Base-by-base conservation (phyloP, 208 protist genomes). In the Leptomonas pyrrhocoris region DNA sequence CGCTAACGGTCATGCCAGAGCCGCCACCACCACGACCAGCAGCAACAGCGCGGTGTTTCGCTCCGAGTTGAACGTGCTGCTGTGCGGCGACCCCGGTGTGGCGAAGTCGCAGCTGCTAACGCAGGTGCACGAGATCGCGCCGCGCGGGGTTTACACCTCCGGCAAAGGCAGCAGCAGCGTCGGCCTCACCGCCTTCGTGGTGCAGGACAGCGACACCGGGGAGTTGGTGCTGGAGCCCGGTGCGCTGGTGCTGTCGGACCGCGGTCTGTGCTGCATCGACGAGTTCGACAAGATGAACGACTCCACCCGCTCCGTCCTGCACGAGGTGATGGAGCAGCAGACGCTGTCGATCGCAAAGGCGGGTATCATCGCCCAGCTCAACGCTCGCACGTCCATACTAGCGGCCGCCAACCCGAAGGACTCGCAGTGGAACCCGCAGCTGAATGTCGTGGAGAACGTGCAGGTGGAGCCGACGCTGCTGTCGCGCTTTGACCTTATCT, bases 271-370 rank as follows among this genome's bases (percentile, higher is more conserved):
- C 84, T 99, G 99, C 87, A 99, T 99, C 59, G 99, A 99, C 77
- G 99, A 99, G 86, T 99, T 99, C 84, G 99, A 99, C 82, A 99
- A 99, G 85, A 99, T 99, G 98, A 94, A 89, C 73, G 98, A 99
- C 48, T 77, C 88, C 11, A 99, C 98, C 2, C 89, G 99, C 30
- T 98, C 97, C 0, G 97, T 99, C 61, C 84, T 99, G 43, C 99
- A 99, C 79, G 99, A 99, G 86, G 99, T 96, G 21, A 99, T 99
- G 98, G 99, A 99, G 86, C 99, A 99, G 89, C 98, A 99, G 81
- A 99, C 99, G 28, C 90, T 99, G 2, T 99, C 98, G 30, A 92
- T 99, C 51, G 99, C 99, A 27, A 99, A 99, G 85, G 99, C 99
- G n/a, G 99, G 99, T 61, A 99, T 99, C 80, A 99, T 99, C 67